Conservation (phyloP, 1,284 basidiomycete species). For the Leccinum variabile region DNA sequence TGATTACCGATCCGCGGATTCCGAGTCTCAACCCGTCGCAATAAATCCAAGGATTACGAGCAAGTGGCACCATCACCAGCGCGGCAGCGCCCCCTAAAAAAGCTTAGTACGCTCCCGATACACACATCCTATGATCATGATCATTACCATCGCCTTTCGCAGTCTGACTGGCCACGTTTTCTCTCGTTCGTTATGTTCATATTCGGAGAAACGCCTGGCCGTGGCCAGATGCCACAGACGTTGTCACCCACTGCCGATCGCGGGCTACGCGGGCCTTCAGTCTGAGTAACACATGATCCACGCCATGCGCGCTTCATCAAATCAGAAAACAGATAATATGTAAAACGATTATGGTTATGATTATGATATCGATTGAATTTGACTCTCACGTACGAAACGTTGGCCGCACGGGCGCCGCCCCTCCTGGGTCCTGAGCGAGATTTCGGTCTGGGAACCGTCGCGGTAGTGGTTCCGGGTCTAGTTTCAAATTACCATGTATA, state of each 20-base stretch:
- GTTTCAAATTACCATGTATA: background rate
- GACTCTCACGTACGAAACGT: background rate
- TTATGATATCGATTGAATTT: background rate
- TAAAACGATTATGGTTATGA: background rate
- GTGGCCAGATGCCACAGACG: background rate
- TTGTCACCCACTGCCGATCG: background rate
- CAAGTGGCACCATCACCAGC: background rate
- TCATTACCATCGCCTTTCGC: background rate
- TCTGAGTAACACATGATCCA: background rate
- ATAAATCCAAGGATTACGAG: background rate
- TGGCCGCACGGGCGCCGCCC: background rate
- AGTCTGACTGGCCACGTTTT: background rate
- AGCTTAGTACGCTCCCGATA: background rate
- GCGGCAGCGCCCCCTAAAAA: background rate
- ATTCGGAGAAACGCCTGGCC: background rate
- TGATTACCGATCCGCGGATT: background rate
- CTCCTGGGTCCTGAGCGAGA: background rate
- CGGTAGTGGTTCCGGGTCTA: background rate
- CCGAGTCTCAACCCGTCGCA: background rate
- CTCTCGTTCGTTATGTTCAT: background rate
- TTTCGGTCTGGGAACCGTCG: background rate
- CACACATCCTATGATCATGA: background rate
- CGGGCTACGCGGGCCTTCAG: background rate
- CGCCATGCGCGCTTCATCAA: background rate
- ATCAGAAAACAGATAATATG: background rate